Evolutionary conservation across 2,329 filamentous ascomycete species (phyloP), one percentile per base, ranked within the genome.

Genomic region (Monosporascus sp.): DNA sequence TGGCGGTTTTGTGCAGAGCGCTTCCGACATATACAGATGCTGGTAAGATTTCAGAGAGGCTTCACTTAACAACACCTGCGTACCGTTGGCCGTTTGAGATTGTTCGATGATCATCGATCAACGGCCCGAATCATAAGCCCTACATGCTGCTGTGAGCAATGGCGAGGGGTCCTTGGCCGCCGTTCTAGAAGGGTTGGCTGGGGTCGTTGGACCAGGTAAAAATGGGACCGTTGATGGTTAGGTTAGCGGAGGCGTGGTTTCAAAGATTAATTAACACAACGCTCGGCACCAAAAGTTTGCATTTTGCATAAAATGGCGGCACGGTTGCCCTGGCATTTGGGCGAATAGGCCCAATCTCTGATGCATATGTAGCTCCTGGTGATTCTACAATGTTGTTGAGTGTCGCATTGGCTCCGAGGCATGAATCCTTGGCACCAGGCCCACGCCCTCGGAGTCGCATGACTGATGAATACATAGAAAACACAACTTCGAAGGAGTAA

Each of bases 291-390:
- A 52, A 46, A 24, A 31, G 7, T 14, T 31, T 48, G 38, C 50
- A 15, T 48, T 37, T 50, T 53, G 50, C 56, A 53, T 64, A 49
- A 49, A 50, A 52, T 31, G 46, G 48, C 53, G 47, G 48, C 38
- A 38, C 52, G 54, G 45, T 49, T 39, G 48, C 49, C 51, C 50
- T 50, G 57, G 48, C 45, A 36, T 22, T 14, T 44, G 52, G 47
- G 55, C 54, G 49, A 61, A 61, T 49, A 57, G 56, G 54, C 52
- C 58, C 51, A 60, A 62, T 46, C 14, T 14, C 36, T 44, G 52
- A 59, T 54, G 61, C 62, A 61, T 35, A 35, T 43, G 62, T 59
- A 57, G 48, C 43, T 43, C 46, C 45, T 35, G 14, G 22, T 20
- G 45, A 35, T 44, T 31, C 20, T 50, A 15, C 50, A 36, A 27